Evolutionary conservation across 805 yeast species (phyloP), one percentile per base, ranked within the genome.

Genomic region (Sugiyamaella valdiviana): DNA sequence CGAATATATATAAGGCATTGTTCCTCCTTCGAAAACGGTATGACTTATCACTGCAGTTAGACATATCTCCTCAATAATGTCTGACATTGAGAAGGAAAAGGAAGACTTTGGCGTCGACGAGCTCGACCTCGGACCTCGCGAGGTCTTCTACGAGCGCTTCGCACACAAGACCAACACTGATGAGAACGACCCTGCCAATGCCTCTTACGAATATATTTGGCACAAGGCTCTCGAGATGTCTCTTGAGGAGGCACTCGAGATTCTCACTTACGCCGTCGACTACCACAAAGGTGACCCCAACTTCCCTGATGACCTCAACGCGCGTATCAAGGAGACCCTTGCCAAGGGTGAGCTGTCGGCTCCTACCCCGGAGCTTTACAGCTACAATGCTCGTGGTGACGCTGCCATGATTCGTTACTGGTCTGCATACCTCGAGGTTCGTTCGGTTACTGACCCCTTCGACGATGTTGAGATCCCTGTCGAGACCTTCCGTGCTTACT

Each of bases 351-450:
- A 57, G 39, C 50, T 49, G 0, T 53, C 52, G 26, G 57, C 57
- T 2, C 39, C 24, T 7, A 44, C 40, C 29, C 15, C 36, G 29
- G 44, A 48, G 36, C 42, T n/a, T 21, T 60, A 5, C 32, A 54
- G 16, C 55, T 68, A 14, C 66, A 66, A 38, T 58, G 22, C 36
- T 15, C 17, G 44, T 6, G 44, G 26, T 41, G 72, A 72, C 46
- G 78, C 78, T 5, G 72, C 68, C 22, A 58, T 75, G 40, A 65
- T 63, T 42, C 50, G 52, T 48, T 57, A 47, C 47, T 72, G 68
- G 51, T 76, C 81, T 1, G 81, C 82, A 3, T 77, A 77, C 51
- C 80, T 82, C 2, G 83, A 79, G 58, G 78, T 78, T 15, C 61
- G 83, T 40, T 72, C 82, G 3, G 76, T 79, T 21, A 72, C 77